A percentile compares a stretch with the other conserved stretches of the same genome.
Evolutionary conservation across 2,329 filamentous ascomycete species (phyloP).

Genomic region (Macroventuria anomochaeta): DNA sequence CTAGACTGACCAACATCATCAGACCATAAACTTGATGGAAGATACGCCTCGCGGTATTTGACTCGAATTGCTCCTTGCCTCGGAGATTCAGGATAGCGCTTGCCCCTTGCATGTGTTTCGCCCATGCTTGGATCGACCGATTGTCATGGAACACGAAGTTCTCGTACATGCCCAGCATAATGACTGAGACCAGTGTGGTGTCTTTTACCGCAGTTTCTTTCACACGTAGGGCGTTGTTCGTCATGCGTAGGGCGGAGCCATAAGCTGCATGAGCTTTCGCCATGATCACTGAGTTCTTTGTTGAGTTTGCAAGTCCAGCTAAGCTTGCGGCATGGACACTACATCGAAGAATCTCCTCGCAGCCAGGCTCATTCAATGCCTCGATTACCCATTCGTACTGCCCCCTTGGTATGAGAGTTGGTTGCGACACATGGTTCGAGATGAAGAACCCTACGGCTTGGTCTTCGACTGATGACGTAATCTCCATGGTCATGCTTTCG

Average conservation of each 20-base stretch:
- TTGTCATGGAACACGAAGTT: constrained; percentile 36
- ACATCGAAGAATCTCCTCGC: constrained; percentile 26
- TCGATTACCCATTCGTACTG: constrained; percentile 39
- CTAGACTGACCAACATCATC: constrained; percentile 31
- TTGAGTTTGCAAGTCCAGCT: constrained; percentile 34
- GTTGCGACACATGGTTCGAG: constrained; percentile 35
- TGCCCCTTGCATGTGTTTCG: constrained; percentile 43
- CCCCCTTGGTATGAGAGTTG: constrained; percentile 32
- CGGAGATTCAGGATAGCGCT: constrained; percentile 41
- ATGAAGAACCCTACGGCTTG: constrained; percentile 41
- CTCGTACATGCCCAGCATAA: constrained; percentile 45
- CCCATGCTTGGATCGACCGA: constrained; percentile 40
- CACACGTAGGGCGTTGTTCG: constrained; percentile 31
- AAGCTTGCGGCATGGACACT: constrained; percentile 36
- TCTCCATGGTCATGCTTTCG: constrained; percentile 16
- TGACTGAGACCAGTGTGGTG: constrained; percentile 39
- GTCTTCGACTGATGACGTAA: constrained; percentile 36
- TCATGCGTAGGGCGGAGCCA: constrained; percentile 31
- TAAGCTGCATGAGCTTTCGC: constrained; percentile 36
- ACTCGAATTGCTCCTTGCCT: constrained; percentile 34
- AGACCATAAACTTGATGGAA: constrained; percentile 41
- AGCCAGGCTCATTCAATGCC: constrained; percentile 24
- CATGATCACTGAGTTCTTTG: constrained; percentile 31
- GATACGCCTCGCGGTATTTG: constrained; percentile 29
- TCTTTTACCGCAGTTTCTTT: constrained; percentile 29